Conservation (phyloP, 768 basidiomycete species). For the Lepiota venenata region DNA sequence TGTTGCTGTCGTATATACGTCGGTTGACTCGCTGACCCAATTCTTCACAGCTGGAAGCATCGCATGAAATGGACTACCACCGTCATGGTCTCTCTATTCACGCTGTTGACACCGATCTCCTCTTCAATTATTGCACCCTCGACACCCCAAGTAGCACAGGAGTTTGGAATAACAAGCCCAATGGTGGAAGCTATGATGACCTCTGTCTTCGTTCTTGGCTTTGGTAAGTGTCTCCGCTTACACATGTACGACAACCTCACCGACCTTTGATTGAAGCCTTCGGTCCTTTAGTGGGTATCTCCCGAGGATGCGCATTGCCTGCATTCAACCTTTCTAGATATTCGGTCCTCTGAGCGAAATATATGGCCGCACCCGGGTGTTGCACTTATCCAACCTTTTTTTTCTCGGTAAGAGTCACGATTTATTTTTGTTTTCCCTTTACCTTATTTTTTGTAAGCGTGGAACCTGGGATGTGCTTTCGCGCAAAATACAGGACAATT, state of each 20-base stretch:
- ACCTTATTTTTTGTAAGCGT: conserved; percentile 31
- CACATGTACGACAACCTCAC: background rate
- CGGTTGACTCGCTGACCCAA: background rate
- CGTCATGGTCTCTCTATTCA: conserved; percentile 60
- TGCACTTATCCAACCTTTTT: conserved; percentile 64
- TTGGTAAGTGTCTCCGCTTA: conserved; percentile 35
- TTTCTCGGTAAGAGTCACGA: conserved; percentile 45
- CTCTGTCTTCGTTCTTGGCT: conserved; percentile 51
- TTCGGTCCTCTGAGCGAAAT: conserved; percentile 70
- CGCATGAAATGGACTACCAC: conserved; percentile 63
- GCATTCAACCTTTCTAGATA: conserved; percentile 50
- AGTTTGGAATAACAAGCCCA: conserved; percentile 52
- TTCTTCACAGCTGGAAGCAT: conserved; percentile 49
- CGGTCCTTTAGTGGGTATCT: conserved; percentile 40
- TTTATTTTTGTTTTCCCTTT: conserved; percentile 59
- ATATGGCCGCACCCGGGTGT: conserved; percentile 60
- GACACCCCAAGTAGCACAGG: conserved; percentile 39
- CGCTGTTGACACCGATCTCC: conserved; percentile 65
- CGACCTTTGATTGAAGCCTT: conserved; percentile 34
- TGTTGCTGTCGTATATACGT: conserved; percentile 6
- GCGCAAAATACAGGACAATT: conserved; percentile 54
- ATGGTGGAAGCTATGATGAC: conserved; percentile 53
- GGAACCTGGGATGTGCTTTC: conserved; percentile 65
- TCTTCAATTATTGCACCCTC: conserved; percentile 79
- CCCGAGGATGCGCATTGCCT: background rate